Conservation (phyloP, 129 eudicot genomes). For the Lonicera japonica region DNA sequence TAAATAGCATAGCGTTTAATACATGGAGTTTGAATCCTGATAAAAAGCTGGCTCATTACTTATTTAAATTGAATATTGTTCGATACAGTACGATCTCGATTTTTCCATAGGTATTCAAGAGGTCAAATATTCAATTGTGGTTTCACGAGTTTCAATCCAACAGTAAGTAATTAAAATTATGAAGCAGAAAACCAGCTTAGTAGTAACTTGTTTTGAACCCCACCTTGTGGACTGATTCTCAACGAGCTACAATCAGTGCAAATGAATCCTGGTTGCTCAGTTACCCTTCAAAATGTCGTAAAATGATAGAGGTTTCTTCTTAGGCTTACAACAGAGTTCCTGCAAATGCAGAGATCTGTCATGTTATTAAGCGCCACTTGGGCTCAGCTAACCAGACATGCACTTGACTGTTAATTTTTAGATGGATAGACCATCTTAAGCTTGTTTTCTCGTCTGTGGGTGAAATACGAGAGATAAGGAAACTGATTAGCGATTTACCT, state of each 20-base stretch:
- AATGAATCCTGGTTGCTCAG: conserved; percentile 13
- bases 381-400: no score
- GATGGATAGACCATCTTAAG: background rate
- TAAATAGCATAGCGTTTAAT: no score
- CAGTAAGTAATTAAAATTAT: background rate
- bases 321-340: conserved; percentile 49
- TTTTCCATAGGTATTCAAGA: no score
- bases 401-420: background rate
- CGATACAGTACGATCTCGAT: no score
- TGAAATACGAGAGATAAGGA: background rate
- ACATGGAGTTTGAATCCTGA: no score
- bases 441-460: background rate
- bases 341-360: conserved; percentile 18
- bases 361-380: no score
- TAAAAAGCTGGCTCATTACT: no score
- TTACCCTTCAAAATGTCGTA: conserved; percentile 61
- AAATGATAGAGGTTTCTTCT: conserved; percentile 64
- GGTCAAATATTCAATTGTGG: background rate
- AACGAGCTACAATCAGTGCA: background rate
- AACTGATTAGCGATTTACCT: conserved; percentile 36
- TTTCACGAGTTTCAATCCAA: background rate
- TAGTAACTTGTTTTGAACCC: background rate
- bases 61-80: no score
- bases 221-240: background rate
- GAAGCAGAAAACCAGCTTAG: background rate